These are phyloP conservation scores for Sequoiadendron giganteum DNA, from an alignment of 75 land plant species.

Conservation along the genomic window DNA sequence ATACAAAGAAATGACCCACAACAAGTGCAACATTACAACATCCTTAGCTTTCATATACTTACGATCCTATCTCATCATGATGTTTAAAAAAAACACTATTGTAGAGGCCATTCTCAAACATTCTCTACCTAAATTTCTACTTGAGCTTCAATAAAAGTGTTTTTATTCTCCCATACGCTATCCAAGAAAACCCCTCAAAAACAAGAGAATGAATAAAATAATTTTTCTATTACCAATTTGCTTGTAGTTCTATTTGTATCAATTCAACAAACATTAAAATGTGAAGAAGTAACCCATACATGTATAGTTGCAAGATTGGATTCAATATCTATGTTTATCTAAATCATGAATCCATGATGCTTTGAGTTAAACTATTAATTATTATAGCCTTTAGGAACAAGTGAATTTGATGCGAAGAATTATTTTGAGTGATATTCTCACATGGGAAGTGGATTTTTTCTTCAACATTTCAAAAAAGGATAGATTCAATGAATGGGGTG, in stretches of 20 bases:
- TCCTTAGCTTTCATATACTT: constrained; percentile 95
- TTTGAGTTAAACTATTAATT: background rate
- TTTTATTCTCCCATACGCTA: background rate
- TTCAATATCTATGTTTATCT: background rate
- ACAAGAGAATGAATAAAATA: background rate
- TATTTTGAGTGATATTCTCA: too few species aligned
- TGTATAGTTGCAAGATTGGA: background rate
- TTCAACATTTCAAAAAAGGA: too few species aligned
- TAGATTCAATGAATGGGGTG: too few species aligned
- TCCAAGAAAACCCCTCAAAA: background rate
- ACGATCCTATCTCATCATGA: constrained; percentile 96
- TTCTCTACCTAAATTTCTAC: background rate
- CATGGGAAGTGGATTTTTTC: too few species aligned
- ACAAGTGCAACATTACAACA: constrained; percentile 87
- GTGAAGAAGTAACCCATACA: background rate
- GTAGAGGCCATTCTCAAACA: background rate
- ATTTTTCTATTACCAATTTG: background rate
- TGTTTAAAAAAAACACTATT: background rate
- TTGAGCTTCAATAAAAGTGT: background rate
- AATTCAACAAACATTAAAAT: background rate
- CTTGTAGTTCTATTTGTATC: background rate
- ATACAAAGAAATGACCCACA: constrained; percentile 82
- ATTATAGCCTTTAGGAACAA: background rate
- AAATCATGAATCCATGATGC: background rate
- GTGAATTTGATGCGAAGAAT: background rate